Percentiles rank a stretch among this genome's conserved stretches.
These are phyloP conservation scores for Globisporangium emineosum DNA, from an alignment of 352 stramenopile species.

Conservation along the genomic window DNA sequence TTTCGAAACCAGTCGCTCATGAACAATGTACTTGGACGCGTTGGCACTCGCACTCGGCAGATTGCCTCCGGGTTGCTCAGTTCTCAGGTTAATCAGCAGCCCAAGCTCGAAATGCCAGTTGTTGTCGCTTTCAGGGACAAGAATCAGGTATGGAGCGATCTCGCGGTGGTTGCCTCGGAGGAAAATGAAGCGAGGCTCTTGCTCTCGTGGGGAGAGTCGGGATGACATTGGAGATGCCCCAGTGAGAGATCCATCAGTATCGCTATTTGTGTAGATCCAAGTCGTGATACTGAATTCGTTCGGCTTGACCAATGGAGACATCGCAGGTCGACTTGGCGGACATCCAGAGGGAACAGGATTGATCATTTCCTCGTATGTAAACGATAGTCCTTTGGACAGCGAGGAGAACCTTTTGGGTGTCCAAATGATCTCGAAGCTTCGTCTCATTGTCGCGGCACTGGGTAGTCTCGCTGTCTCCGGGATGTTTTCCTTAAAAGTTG, in stretches of 20 bases:
- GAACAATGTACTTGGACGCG: conserved; percentile 17
- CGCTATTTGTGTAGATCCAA: conserved; percentile 73
- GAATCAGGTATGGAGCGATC: conserved; percentile 55
- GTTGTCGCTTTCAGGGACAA: conserved; percentile 36
- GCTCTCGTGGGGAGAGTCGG: conserved; percentile 4
- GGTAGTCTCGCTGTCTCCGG: conserved; percentile 3
- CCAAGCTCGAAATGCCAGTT: conserved; percentile 67
- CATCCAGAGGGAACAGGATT: conserved; percentile 8
- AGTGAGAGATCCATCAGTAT: background rate
- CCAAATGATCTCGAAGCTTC: conserved; percentile 77
- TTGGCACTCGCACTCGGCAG: background rate
- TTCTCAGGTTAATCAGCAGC: conserved; percentile 20
- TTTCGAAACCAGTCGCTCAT: conserved; percentile 76
- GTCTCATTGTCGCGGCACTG: conserved; percentile 18
- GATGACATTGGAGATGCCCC: background rate
- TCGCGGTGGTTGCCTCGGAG: conserved; percentile 63
- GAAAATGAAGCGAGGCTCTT: conserved; percentile 61
- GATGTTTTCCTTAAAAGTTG: background rate
- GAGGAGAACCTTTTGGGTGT: conserved; percentile 51
- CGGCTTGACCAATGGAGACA: conserved; percentile 59
- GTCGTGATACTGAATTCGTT: conserved; percentile 87
- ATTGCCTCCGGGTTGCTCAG: background rate
- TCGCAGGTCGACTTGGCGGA: conserved; percentile 14
- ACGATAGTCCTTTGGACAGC: conserved; percentile 51
- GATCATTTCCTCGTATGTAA: conserved; percentile 58